These are phyloP conservation scores for Debaryomyces subglobosus DNA, from an alignment of 1,139 yeast genomes.

Conservation along the genomic window DNA sequence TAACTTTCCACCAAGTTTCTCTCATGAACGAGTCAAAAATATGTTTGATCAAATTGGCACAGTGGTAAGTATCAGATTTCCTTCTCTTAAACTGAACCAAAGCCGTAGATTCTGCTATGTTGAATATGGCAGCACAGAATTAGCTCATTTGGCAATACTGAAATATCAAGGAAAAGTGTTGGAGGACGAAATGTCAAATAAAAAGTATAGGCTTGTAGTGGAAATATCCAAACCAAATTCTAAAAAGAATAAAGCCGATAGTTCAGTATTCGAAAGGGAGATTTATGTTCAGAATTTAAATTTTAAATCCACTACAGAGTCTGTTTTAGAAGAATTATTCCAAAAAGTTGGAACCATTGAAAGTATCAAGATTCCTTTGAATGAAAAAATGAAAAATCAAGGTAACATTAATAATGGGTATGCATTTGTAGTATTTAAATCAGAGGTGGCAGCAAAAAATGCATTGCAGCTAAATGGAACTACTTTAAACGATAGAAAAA, in stretches of 20 bases:
- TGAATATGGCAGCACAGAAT: constrained; percentile 51
- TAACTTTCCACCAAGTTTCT: constrained; percentile 66
- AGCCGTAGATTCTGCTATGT: constrained; percentile 77
- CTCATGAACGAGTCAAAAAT: constrained; percentile 39
- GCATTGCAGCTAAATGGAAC: constrained; percentile 44
- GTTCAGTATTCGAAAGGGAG: constrained; percentile 56
- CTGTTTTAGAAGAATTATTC: constrained; percentile 29
- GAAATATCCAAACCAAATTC: constrained; percentile 57
- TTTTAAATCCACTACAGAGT: constrained; percentile 31
- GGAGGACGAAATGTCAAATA: constrained; percentile 22
- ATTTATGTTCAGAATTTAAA: constrained; percentile 57
- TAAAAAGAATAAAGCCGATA: constrained; percentile 34
- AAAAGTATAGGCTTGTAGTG: constrained; percentile 47
- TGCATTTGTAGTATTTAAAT: constrained; percentile 55
- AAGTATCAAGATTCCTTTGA: constrained; percentile 52
- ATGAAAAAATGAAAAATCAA: constrained; percentile 26
- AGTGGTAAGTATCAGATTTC: constrained; percentile 62
- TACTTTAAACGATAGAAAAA: constrained; percentile 41
- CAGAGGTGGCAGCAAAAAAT: constrained; percentile 38
- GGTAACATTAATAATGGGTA: constrained; percentile 51
- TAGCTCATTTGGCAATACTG: constrained; percentile 52
- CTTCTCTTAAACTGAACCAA: constrained; percentile 59
- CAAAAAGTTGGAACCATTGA: constrained; percentile 44
- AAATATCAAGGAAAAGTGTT: constrained; percentile 41
- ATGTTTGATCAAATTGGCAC: constrained; percentile 51